Evolutionary conservation across 257 asterid genomes (phyloP).

Genomic region (Solanum ossicruentum): DNA sequence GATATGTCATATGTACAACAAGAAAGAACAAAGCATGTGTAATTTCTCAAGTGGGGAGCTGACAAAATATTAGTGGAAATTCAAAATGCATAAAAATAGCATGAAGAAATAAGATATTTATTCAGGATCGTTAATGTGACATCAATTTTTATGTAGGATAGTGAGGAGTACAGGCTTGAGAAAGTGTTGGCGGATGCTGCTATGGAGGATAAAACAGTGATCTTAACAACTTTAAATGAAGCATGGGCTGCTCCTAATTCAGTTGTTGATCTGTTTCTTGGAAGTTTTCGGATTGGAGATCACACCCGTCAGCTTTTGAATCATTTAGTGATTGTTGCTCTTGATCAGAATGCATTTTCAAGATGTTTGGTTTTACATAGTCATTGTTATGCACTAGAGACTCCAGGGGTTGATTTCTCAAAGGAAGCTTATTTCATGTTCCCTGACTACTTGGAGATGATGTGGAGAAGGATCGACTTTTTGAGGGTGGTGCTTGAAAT

Average conservation of each 20-base stretch:
- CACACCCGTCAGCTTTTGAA: constrained; percentile 27
- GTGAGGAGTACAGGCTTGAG: constrained; percentile 21
- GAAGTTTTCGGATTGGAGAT: constrained; percentile 38
- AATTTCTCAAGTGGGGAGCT: too few species aligned
- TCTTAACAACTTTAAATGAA: constrained; percentile 35
- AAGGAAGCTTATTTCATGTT: constrained; percentile 30
- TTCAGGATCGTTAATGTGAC: background rate
- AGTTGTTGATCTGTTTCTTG: constrained; percentile 33
- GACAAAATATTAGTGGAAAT: background rate
- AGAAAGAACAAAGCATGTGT: too few species aligned
- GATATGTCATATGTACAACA: background rate
- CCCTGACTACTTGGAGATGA: constrained; percentile 27
- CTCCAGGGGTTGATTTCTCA: constrained; percentile 23
- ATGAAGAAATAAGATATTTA: background rate
- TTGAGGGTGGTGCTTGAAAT: constrained; percentile 21
- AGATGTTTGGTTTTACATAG: constrained; percentile 12
- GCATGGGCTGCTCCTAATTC: constrained; percentile 39
- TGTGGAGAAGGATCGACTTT: constrained; percentile 49
- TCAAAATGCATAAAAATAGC: background rate
- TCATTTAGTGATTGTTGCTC: constrained; percentile 35
- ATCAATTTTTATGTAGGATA: constrained; percentile 8
- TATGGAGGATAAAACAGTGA: constrained; percentile 35
- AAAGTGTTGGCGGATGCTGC: constrained; percentile 25
- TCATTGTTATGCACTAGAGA: constrained; percentile 26
- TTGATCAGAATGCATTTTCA: constrained; percentile 33